Evolutionary conservation across 1,284 basidiomycete species (phyloP).

Genomic region (Athelia sp.): DNA sequence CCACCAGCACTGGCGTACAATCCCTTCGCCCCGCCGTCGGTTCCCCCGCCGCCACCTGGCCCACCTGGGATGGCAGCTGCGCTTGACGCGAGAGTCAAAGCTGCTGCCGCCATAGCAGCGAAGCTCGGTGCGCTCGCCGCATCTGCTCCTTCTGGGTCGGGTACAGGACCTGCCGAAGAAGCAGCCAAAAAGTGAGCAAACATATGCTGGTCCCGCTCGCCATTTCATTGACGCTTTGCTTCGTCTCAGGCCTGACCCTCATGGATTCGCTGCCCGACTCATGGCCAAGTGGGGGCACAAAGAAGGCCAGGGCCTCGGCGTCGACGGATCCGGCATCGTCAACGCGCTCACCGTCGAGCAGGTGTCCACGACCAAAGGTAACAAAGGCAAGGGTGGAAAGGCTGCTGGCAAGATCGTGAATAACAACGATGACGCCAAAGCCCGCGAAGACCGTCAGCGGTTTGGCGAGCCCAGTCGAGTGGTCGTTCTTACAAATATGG

Average conservation of each 20-base stretch:
- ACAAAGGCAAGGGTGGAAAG: slow-evolving; percentile 31
- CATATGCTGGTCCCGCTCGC: not conserved
- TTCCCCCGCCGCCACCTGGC: slow-evolving; percentile 45
- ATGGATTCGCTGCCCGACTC: slow-evolving; percentile 70
- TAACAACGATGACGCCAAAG: slow-evolving; percentile 73
- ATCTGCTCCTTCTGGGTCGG: slow-evolving; percentile 19
- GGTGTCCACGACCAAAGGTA: slow-evolving; percentile 36
- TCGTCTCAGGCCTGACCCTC: slow-evolving; percentile 51
- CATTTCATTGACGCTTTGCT: not conserved
- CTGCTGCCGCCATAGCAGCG: slow-evolving; percentile 79
- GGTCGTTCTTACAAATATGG: slow-evolving; percentile 85
- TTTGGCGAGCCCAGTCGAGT: slow-evolving; percentile 89
- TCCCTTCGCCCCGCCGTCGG: slow-evolving; percentile 59
- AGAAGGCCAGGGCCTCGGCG: slow-evolving; percentile 87
- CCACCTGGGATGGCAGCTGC: slow-evolving; percentile 27
- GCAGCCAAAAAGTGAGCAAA: slow-evolving; percentile 24
- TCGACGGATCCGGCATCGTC: slow-evolving; percentile 78
- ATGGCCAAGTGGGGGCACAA: slow-evolving; percentile 96
- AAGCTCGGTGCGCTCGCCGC: slow-evolving; percentile 56
- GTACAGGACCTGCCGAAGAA: slow-evolving; percentile 27
- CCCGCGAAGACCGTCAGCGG: slow-evolving; percentile 66
- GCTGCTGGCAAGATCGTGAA: slow-evolving; percentile 76
- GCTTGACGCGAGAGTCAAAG: slow-evolving; percentile 64
- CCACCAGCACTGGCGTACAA: slow-evolving; percentile 51
- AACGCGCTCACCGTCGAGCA: slow-evolving; percentile 83